These are phyloP conservation scores for Solanum pinnatisectum DNA, from an alignment of 257 asterid species.

Conservation along the genomic window DNA sequence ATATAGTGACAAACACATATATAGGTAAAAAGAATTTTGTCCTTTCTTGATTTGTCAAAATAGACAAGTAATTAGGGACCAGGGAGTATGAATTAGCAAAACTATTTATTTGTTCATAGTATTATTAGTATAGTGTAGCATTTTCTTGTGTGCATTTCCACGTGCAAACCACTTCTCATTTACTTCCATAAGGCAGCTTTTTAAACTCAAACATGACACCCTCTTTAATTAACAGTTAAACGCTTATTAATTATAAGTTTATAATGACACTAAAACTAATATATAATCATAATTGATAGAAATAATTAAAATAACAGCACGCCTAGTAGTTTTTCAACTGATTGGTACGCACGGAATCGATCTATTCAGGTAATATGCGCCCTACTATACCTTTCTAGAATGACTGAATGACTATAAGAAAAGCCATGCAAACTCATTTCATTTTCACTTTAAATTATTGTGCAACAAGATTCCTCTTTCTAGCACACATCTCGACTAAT, in stretches of 20 bases:
- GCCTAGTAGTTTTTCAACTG: constrained; percentile 16
- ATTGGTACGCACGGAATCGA: background rate
- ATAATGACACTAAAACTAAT: background rate
- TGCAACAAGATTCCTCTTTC: background rate
- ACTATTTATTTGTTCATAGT: background rate
- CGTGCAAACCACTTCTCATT: constrained; percentile 23
- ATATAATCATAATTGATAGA: background rate
- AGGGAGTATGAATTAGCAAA: background rate
- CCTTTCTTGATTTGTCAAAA: too few species aligned
- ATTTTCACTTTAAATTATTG: background rate
- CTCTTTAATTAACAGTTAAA: background rate
- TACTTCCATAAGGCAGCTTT: constrained; percentile 11
- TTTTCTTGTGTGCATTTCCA: constrained; percentile 1
- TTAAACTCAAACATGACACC: background rate
- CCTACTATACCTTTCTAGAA: constrained; percentile 15
- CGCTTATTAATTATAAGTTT: background rate
- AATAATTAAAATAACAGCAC: constrained; percentile 13
- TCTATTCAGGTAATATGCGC: constrained; percentile 9
- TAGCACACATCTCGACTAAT: accelerated
- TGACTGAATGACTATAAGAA: constrained; percentile 12
- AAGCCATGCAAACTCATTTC: constrained; percentile 4
- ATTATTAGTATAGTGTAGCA: background rate
- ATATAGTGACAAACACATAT: background rate
- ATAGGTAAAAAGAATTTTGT: background rate
- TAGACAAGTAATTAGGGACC: too few species aligned